A percentile compares a stretch with the other conserved stretches of the same genome.
Conservation (phyloP, 148 eudicot species). For the Rhododendron griersonianum region DNA sequence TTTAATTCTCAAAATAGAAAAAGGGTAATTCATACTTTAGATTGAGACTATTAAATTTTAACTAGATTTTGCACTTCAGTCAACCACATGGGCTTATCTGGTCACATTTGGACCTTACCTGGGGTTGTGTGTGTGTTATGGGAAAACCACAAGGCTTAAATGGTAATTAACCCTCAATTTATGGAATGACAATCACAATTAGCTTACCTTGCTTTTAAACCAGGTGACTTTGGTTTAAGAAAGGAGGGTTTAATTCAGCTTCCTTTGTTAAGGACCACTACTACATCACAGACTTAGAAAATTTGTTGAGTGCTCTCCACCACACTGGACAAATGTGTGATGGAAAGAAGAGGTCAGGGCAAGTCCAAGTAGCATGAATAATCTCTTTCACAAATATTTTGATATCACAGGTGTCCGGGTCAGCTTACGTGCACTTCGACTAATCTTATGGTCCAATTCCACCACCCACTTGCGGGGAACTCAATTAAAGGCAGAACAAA, state of each 20-base stretch:
- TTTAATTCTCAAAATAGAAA: too few relatives aligned
- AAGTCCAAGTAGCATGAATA: neutral
- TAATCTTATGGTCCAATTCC: too few relatives aligned
- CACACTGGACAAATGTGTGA: neutral
- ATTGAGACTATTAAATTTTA: neutral
- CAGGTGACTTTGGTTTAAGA: neutral
- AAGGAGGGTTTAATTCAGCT: neutral
- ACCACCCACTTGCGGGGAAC: too few relatives aligned
- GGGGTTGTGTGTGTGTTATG: neutral
- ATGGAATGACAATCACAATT: neutral
- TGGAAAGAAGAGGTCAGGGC: neutral
- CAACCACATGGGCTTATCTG: neutral
- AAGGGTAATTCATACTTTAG: too few relatives aligned
- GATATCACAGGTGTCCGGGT: too few relatives aligned
- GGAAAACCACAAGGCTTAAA: neutral
- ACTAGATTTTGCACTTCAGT: neutral
- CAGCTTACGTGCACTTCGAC: too few relatives aligned
- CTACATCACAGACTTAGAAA: neutral
- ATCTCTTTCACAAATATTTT: neutral
- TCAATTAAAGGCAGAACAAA: too few relatives aligned
- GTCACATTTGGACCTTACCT: neutral
- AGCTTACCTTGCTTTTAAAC: neutral
- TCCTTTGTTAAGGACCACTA: neutral
- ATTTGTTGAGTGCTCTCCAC: neutral
- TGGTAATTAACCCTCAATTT: too few relatives aligned